Conservation (phyloP, 2,329 filamentous ascomycete genomes). For the Pestalotiopsis sp. region DNA sequence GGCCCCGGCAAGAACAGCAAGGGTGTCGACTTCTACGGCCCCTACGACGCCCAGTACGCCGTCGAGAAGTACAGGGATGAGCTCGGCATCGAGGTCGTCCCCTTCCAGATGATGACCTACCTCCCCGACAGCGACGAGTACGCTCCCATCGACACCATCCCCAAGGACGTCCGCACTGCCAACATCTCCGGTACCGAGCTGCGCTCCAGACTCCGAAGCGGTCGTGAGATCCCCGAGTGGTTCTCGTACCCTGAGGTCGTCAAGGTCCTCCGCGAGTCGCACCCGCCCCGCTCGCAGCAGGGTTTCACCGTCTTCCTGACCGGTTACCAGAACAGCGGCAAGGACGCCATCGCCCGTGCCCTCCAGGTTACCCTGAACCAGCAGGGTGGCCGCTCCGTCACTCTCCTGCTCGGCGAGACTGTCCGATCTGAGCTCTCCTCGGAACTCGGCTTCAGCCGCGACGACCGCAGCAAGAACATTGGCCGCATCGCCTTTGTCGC, state of each 20-base stretch:
- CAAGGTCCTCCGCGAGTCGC: constrained; percentile 91
- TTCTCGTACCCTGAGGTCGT: constrained; percentile 99
- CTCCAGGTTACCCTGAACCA: constrained; percentile 98
- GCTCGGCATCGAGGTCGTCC: constrained; percentile 97
- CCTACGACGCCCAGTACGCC: constrained; percentile 94
- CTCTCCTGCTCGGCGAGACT: constrained; percentile 91
- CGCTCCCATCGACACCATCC: constrained; percentile 86
- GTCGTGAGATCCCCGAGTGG: constrained; percentile 96
- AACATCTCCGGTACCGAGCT: constrained; percentile 91
- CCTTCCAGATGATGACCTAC: constrained; percentile 99
- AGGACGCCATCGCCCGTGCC: constrained; percentile 93
- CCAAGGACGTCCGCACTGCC: constrained; percentile 78
- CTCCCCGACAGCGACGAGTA: constrained; percentile 97
- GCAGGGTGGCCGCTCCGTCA: constrained; percentile 92
- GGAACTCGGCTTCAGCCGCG: constrained; percentile 90
- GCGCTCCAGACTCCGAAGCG: constrained; percentile 84
- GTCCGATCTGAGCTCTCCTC: constrained; percentile 90
- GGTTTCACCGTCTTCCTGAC: constrained; percentile 99
- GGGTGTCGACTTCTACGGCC: constrained; percentile 95
- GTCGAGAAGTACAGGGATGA: constrained; percentile 96
- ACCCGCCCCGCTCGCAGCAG: constrained; percentile 86
- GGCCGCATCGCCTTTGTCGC: constrained; percentile 95
- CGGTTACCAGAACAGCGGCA: constrained; percentile 94
- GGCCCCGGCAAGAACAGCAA: constrained; percentile 98
- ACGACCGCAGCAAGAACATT: constrained; percentile 94